These are phyloP conservation scores for Abelmoschus esculentus DNA, from an alignment of 345 rosid species.

Conservation along the genomic window DNA sequence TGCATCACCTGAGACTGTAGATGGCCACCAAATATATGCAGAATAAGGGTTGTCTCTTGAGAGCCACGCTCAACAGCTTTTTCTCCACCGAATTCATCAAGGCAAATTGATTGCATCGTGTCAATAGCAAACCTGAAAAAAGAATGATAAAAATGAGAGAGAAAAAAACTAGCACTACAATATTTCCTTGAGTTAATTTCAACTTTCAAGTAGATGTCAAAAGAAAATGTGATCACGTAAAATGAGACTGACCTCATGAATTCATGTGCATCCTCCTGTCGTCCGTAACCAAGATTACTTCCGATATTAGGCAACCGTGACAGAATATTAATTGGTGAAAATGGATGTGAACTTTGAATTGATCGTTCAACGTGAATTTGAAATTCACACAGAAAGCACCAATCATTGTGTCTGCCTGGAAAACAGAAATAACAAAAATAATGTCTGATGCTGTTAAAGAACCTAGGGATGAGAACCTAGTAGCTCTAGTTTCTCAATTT, in stretches of 20 bases:
- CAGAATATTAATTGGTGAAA: slow-evolving; percentile 76
- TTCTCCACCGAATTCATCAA: slow-evolving; percentile 94
- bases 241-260: slow-evolving; percentile 66
- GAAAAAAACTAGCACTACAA: neutral
- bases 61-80: slow-evolving; percentile 56
- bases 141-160: slow-evolving; percentile 8
- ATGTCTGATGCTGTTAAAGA: slow-evolving; percentile 5
- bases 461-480: slow-evolving; percentile 4
- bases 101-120: slow-evolving; percentile 90
- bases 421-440: slow-evolving; percentile 17
- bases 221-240: slow-evolving; percentile 3
- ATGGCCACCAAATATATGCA: slow-evolving; percentile 91
- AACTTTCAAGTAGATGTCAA: neutral
- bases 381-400: slow-evolving; percentile 93
- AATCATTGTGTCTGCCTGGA: slow-evolving; percentile 75
- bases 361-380: slow-evolving; percentile 75
- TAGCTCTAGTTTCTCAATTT: slow-evolving; percentile 10
- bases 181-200: neutral
- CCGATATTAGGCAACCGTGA: slow-evolving; percentile 80
- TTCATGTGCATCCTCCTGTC: slow-evolving; percentile 99
- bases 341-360: slow-evolving; percentile 49
- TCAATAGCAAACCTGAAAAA: slow-evolving; percentile 76
- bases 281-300: slow-evolving; percentile 92
- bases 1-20: slow-evolving; percentile 76
- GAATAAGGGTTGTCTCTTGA: slow-evolving; percentile 86